phyloP scores from a whole-genome alignment of 106 monocot genomes.

The Acanthochlamys bracteata region DNA sequence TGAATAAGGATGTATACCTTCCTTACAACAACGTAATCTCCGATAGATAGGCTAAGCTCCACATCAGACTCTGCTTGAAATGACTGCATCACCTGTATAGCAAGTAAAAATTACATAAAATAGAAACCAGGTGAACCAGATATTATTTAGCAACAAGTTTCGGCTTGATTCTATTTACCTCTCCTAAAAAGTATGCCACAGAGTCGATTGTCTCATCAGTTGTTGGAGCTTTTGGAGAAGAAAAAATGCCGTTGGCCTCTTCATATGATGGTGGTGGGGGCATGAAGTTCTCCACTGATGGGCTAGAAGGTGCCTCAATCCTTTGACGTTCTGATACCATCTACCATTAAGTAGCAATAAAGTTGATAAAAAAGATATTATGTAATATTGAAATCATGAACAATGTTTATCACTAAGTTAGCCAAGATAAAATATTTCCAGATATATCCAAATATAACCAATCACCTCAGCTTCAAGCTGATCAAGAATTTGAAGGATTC shows the following conservation, averaged over 20 bases:
- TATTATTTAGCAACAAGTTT: not conserved
- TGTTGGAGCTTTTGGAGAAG: constrained; percentile 16
- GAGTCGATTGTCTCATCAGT: constrained; percentile 39
- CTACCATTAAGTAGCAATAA: constrained; percentile 24
- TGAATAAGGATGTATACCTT: constrained; percentile 34
- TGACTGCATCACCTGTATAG: constrained; percentile 59
- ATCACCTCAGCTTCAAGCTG: constrained; percentile 20
- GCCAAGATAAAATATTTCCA: not conserved
- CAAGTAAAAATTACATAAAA: not conserved
- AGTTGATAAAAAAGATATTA: not conserved
- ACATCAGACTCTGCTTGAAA: constrained; percentile 75
- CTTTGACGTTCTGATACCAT: constrained; percentile 81
- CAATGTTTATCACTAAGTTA: no score
- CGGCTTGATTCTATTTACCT: constrained; percentile 33
- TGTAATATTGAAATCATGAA: not conserved
- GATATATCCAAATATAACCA: not conserved
- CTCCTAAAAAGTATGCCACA: constrained; percentile 79
- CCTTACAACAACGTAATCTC: constrained; percentile 76
- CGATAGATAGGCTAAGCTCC: constrained; percentile 61
- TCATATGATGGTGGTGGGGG: constrained; percentile 92
- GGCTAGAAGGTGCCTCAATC: constrained; percentile 72
- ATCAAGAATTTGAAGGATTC: constrained; percentile 70
- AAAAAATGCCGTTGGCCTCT: constrained; percentile 60
- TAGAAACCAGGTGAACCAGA: not conserved
- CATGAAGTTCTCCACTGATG: constrained; percentile 28